phyloP scores from a whole-genome alignment of 495 filamentous ascomycete species.

The Paragyromitra xinjiangensis region DNA sequence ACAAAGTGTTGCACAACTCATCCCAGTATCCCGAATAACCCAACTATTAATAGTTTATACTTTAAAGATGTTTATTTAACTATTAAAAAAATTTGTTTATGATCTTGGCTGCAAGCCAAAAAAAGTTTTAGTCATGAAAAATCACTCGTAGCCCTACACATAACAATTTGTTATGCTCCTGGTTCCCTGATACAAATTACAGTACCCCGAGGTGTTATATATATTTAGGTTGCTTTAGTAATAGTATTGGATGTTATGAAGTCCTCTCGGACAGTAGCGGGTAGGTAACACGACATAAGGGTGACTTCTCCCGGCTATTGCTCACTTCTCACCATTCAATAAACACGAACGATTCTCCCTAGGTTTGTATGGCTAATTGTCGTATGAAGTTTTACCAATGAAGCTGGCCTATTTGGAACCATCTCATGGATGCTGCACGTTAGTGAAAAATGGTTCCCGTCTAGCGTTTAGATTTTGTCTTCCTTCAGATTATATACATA shows the following conservation, averaged over 20 bases:
- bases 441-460: neutral
- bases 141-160: slow-evolving; percentile 17
- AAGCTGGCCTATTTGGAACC: neutral
- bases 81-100: too few relatives aligned
- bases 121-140: slow-evolving; percentile 6
- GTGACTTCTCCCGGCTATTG: too few relatives aligned
- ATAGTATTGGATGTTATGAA: too few relatives aligned
- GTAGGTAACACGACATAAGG: too few relatives aligned
- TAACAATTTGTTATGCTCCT: neutral
- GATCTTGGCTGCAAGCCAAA: neutral
- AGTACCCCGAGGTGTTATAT: too few relatives aligned
- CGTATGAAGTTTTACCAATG: neutral
- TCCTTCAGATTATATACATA: neutral
- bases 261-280: too few relatives aligned
- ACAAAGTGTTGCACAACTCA: too few relatives aligned
- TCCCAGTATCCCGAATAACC: too few relatives aligned
- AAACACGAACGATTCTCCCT: neutral
- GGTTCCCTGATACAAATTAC: neutral
- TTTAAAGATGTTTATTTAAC: too few relatives aligned
- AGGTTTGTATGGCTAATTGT: neutral
- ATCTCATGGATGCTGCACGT: neutral
- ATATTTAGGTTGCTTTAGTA: too few relatives aligned
- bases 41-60: too few relatives aligned
- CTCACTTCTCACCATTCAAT: too few relatives aligned
- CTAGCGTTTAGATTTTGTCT: neutral